These are phyloP conservation scores for Acarospora socialis DNA, from an alignment of 2,329 filamentous ascomycete genomes.

Conservation along the genomic window DNA sequence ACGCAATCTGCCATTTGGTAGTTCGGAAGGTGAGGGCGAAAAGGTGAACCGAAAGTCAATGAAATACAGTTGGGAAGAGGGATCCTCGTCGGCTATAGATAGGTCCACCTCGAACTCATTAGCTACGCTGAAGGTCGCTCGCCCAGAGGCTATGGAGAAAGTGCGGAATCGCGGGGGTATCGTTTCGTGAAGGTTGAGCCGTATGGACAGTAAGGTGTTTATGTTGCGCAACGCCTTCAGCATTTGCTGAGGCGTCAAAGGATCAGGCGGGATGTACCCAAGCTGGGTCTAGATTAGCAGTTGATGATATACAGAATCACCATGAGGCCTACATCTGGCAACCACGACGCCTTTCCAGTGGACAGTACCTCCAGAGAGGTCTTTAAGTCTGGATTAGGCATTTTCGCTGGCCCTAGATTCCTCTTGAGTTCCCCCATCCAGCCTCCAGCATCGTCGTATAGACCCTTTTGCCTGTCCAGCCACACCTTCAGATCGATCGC, in stretches of 20 bases:
- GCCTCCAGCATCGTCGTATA: conserved; percentile 47
- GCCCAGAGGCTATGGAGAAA: conserved; percentile 69
- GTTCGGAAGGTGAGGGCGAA: conserved; percentile 43
- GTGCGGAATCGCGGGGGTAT: conserved; percentile 65
- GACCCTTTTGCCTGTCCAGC: conserved; percentile 45
- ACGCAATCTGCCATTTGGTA: conserved; percentile 49
- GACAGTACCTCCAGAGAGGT: conserved; percentile 77
- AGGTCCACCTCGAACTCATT: conserved; percentile 89
- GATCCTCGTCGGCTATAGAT: conserved; percentile 75
- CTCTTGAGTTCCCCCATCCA: conserved; percentile 59
- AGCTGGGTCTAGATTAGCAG: conserved; percentile 36
- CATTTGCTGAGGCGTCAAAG: conserved; percentile 56
- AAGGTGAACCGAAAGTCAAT: conserved; percentile 83
- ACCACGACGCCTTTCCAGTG: conserved; percentile 60
- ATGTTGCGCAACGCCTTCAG: conserved; percentile 64
- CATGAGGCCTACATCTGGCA: conserved; percentile 54
- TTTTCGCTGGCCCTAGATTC: conserved; percentile 54
- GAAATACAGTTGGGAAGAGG: conserved; percentile 77
- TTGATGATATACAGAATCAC: conserved; percentile 3
- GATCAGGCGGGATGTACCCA: conserved; percentile 60
- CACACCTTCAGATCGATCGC: conserved; percentile 77
- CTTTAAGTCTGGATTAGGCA: conserved; percentile 80
- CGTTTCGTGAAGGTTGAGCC: conserved; percentile 72
- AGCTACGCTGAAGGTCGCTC: conserved; percentile 71
- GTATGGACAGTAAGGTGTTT: conserved; percentile 67